Evolutionary conservation across 2,329 filamentous ascomycete species (phyloP), one percentile per base, ranked within the genome.

Genomic region (Huntiella moniliformis): DNA sequence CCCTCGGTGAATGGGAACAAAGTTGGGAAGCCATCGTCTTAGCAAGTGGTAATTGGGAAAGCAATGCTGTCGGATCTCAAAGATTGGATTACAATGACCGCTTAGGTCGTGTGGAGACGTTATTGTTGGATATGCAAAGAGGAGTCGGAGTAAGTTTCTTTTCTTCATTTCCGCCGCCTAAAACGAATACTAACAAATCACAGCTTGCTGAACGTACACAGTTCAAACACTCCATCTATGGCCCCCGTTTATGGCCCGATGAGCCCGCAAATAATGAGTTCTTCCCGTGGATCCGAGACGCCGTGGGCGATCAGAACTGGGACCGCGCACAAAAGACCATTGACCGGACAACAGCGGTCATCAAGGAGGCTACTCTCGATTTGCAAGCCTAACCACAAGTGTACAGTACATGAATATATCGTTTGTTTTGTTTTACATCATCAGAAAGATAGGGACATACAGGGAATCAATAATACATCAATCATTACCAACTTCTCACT

Each of bases 151-250:
- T 92, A 73, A 69, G 82, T 77, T 46, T 40, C 28, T 44, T 44
- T 45, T 15, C 39, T 39, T 37, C 22, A 1, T 28, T 6, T 38
- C 42, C 33, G 11, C 31, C 37, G 39, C 38, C 43, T 42, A 22
- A 22, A 15, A 8, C n/a, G 4, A 22, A 5, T 18, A 28, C 40
- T 55, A 43, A 56, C 53, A 47, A 43, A 48, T 43, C 47, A 32
- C 47, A 86, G 81, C 72, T 93, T 4, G 82, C 83, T 35, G 84
- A 84, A 54, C 78, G 88, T 52, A 82, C 82, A 4, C 91, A 96
- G 62, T 98, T 86, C 69, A 94, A 92, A 61, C 91, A 95, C 61
- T 72, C 92, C 56, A 65, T 98, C 47, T 93, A 87, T 58, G 88
- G 82, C 1, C 91, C 91, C 0, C 74, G 84, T 56, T 66, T 74